These are phyloP conservation scores for Mycena latifolia DNA, from an alignment of 768 basidiomycete species.

Conservation along the genomic window DNA sequence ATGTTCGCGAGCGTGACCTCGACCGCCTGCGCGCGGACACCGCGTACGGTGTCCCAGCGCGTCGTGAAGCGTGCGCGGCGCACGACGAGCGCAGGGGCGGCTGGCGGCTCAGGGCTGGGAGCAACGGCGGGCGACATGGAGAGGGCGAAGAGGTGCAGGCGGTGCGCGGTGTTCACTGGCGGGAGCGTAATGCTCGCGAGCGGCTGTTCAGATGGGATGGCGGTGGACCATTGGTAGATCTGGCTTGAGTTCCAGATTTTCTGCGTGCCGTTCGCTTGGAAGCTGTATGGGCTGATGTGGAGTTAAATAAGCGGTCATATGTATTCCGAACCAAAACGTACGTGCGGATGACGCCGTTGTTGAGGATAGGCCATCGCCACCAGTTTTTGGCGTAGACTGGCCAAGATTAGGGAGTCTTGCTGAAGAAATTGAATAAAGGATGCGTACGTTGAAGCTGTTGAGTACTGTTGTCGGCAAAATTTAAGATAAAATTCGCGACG, in stretches of 20 bases:
- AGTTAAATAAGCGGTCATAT: neutral
- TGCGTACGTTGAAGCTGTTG: slow-evolving; percentile 22
- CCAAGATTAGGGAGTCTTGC: neutral
- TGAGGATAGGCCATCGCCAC: slow-evolving; percentile 30
- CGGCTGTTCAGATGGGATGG: slow-evolving; percentile 23
- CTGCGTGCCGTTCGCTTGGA: neutral
- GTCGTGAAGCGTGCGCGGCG: slow-evolving; percentile 59
- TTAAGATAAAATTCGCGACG: slow-evolving; percentile 20
- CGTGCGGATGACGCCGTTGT: slow-evolving; percentile 28
- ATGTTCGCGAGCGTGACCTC: slow-evolving; percentile 67
- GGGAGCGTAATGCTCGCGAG: slow-evolving; percentile 23
- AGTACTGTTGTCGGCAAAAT: slow-evolving; percentile 24
- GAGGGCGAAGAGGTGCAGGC: slow-evolving; percentile 61
- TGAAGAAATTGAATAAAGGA: neutral
- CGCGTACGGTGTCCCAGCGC: slow-evolving; percentile 57
- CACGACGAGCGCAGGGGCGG: slow-evolving; percentile 49
- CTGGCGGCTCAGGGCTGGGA: neutral
- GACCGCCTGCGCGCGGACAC: slow-evolving; percentile 58
- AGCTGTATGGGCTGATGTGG: slow-evolving; percentile 27
- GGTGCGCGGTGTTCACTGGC: slow-evolving; percentile 45
- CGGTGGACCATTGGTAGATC: slow-evolving; percentile 28
- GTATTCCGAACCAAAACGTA: neutral
- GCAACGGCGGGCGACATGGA: slow-evolving; percentile 52
- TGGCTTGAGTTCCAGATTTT: slow-evolving; percentile 19
- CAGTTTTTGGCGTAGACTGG: slow-evolving; percentile 30